Evolutionary conservation across 164 flowering plant species (phyloP).

Genomic region (Taxillus chinensis): DNA sequence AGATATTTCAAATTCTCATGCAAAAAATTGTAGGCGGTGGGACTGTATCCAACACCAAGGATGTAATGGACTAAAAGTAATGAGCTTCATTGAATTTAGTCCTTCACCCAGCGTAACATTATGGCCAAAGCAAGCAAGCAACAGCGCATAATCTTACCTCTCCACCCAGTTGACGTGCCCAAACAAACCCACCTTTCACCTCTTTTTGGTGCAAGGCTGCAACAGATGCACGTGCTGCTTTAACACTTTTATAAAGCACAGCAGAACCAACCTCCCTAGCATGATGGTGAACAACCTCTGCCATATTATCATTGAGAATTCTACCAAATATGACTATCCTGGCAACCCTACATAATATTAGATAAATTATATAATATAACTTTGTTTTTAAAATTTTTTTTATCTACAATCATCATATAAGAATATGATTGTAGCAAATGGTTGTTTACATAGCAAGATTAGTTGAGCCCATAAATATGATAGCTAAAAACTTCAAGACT

Average conservation of each 20-base stretch:
- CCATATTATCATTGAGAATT: constrained; percentile 58
- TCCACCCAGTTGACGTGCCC: constrained; percentile 99
- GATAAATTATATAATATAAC: not conserved
- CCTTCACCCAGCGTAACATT: not conserved
- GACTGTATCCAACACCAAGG: too few relatives aligned
- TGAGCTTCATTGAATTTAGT: too few relatives aligned
- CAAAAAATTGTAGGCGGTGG: not conserved
- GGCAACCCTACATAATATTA: constrained; percentile 55
- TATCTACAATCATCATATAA: too few relatives aligned
- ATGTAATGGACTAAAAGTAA: too few relatives aligned
- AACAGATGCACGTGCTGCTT: constrained; percentile 71
- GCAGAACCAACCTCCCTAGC: constrained; percentile 63
- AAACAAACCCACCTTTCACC: constrained; percentile 58
- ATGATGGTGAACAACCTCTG: constrained; percentile 51
- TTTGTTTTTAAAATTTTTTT: too few relatives aligned
- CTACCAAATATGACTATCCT: constrained; percentile 85
- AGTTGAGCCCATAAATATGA: too few relatives aligned
- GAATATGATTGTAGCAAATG: too few relatives aligned
- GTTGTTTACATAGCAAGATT: too few relatives aligned
- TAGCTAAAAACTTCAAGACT: too few relatives aligned
- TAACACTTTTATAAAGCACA: constrained; percentile 69
- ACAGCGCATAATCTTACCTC: constrained; percentile 47
- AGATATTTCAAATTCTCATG: not conserved
- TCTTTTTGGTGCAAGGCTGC: constrained; percentile 64
- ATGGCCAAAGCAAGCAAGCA: not conserved